Conservation (phyloP, 345 rosid species). For the Microcos paniculata region DNA sequence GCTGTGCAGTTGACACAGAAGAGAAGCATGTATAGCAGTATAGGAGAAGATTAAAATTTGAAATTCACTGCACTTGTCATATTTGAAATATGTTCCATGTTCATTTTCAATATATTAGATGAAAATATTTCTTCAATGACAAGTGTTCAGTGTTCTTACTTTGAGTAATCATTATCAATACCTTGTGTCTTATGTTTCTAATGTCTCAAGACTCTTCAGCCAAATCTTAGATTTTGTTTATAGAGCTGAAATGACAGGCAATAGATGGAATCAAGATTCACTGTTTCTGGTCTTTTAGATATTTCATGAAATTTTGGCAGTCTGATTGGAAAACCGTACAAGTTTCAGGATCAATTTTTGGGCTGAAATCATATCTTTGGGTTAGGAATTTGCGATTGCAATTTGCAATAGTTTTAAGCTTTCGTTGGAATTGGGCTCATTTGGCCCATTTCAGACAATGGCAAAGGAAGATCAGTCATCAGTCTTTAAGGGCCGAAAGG, state of each 20-base stretch:
- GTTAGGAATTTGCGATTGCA: neutral
- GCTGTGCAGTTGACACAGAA: conserved; percentile 51
- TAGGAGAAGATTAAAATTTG: neutral
- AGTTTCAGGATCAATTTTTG: neutral
- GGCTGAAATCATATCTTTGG: neutral
- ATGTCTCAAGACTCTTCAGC: neutral
- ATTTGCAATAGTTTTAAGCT: neutral
- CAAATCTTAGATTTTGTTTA: neutral
- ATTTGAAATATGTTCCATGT: neutral
- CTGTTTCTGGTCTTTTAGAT: neutral
- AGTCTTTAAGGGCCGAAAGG: neutral
- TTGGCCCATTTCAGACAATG: neutral
- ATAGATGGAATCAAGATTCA: neutral
- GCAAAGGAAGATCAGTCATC: neutral
- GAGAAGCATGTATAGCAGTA: neutral
- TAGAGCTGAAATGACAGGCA: neutral
- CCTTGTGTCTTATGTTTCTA: neutral
- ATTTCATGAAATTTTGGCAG: neutral
- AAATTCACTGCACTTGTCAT: neutral
- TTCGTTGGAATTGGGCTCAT: neutral
- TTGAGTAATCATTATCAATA: neutral
- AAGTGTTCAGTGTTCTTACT: neutral
- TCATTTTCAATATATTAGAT: neutral
- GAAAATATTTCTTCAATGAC: neutral
- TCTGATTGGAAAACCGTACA: neutral